Conservation (phyloP, 768 basidiomycete species). For the Trametes elegans region DNA sequence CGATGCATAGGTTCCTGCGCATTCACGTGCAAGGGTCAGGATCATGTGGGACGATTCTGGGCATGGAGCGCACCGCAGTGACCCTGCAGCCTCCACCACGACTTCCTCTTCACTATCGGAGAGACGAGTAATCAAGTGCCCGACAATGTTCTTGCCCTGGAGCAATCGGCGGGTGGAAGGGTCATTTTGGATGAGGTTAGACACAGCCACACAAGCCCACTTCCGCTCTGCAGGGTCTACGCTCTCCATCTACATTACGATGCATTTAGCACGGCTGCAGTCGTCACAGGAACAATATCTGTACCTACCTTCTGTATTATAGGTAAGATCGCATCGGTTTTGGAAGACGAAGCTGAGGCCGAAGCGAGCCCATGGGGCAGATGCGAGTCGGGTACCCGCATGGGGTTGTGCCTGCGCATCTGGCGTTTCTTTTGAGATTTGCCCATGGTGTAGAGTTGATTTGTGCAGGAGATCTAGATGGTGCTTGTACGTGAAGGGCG, state of each 20-base stretch:
- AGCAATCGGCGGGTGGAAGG: conserved; percentile 86
- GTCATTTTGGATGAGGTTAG: conserved; percentile 93
- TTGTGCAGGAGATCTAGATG: background rate
- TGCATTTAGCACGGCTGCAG: background rate
- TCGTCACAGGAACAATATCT: background rate
- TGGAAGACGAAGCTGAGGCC: conserved; percentile 69
- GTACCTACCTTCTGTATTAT: conserved; percentile 82
- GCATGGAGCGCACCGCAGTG: conserved; percentile 62
- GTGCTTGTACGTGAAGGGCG: background rate
- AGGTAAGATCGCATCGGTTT: conserved; percentile 77
- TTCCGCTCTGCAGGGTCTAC: conserved; percentile 78
- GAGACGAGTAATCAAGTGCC: conserved; percentile 79
- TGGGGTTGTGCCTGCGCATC: conserved; percentile 88
- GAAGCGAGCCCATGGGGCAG: conserved; percentile 78
- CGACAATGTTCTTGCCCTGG: conserved; percentile 89
- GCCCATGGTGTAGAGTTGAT: conserved; percentile 56
- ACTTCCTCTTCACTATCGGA: conserved; percentile 92
- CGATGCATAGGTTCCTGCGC: conserved; percentile 60
- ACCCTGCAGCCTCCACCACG: conserved; percentile 83
- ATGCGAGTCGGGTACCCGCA: conserved; percentile 92
- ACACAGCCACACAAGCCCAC: conserved; percentile 97
- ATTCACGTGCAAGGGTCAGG: no score
- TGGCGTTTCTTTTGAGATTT: conserved; percentile 88
- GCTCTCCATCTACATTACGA: conserved; percentile 60
- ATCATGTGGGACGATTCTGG: no score